Conservation (phyloP, 2,329 filamentous ascomycete species). For the Alternaria sp. region DNA sequence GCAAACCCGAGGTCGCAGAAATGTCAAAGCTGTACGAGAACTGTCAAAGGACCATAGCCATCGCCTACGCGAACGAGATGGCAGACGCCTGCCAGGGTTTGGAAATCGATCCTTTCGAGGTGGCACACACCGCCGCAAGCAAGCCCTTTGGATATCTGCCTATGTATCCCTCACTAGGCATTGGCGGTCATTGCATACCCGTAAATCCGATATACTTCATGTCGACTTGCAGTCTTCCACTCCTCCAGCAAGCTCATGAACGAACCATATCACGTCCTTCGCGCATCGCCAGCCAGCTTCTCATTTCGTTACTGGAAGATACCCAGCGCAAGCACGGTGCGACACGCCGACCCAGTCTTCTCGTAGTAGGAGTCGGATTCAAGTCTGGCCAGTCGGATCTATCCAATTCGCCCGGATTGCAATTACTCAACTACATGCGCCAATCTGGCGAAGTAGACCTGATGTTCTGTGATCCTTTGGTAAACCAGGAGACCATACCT, state of each 20-base stretch:
- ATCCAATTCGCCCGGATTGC: conserved; percentile 57
- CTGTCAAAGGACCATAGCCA: conserved; percentile 64
- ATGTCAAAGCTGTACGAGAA: conserved; percentile 68
- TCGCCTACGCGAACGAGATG: conserved; percentile 66
- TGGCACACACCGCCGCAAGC: conserved; percentile 58
- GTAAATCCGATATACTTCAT: conserved; percentile 65
- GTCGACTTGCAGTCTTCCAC: conserved; percentile 58
- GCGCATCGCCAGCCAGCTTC: conserved; percentile 31
- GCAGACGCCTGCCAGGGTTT: conserved; percentile 60
- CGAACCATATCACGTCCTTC: conserved; percentile 57
- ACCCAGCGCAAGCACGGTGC: neutral
- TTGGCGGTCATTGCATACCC: conserved; percentile 66
- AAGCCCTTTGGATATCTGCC: conserved; percentile 57
- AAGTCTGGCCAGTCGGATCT: conserved; percentile 60
- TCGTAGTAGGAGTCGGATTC: conserved; percentile 62
- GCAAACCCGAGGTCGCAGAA: conserved; percentile 63
- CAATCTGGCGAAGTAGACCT: conserved; percentile 52
- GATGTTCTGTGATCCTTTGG: conserved; percentile 56
- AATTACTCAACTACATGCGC: conserved; percentile 51
- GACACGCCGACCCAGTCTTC: conserved; percentile 4
- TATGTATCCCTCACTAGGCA: conserved; percentile 58
- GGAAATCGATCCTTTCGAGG: conserved; percentile 61
- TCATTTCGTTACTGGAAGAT: conserved; percentile 1
- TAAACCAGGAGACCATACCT: conserved; percentile 54
- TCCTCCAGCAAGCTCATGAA: conserved; percentile 55